Evolutionary conservation across 495 filamentous ascomycete species (phyloP).

Genomic region (Penicillium paxilli): DNA sequence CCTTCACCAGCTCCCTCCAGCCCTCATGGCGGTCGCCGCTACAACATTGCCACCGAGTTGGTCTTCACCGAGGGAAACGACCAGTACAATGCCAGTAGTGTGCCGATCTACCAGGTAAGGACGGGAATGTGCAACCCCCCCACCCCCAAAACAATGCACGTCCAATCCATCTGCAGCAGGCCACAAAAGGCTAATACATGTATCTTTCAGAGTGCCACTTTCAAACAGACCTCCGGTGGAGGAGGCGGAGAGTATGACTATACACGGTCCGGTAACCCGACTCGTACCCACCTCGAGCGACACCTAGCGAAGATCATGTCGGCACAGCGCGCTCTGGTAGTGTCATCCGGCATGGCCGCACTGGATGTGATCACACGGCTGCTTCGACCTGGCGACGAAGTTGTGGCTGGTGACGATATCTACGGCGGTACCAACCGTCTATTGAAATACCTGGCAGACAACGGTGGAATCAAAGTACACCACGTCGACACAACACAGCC

Average conservation of each 20-base stretch:
- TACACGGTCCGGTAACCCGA: constrained; percentile 95
- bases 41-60: constrained; percentile 91
- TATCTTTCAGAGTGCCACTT: constrained; percentile 75
- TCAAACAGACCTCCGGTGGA: constrained; percentile 84
- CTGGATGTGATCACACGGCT: constrained; percentile 96
- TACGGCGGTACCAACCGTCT: constrained; percentile 96
- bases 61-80: constrained; percentile 95
- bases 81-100: constrained; percentile 92
- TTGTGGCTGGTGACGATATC: constrained; percentile 93
- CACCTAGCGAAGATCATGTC: constrained; percentile 99
- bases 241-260: constrained; percentile 93
- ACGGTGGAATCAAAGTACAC: constrained; percentile 88
- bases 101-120: constrained; percentile 87
- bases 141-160: background rate
- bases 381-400: constrained; percentile 90
- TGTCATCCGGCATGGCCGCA: constrained; percentile 95
- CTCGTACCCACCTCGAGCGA: constrained; percentile 91
- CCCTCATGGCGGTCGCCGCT: constrained; percentile 77
- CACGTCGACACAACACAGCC: constrained; percentile 90
- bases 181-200: constrained; percentile 2
- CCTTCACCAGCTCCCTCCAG: constrained; percentile 94
- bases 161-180: background rate
- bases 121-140: background rate
- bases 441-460: constrained; percentile 83
- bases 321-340: constrained; percentile 84